Evolutionary conservation across 208 protist genomes (phyloP), one percentile per base, ranked within the genome.

Genomic region (Crithidia sp.): DNA sequence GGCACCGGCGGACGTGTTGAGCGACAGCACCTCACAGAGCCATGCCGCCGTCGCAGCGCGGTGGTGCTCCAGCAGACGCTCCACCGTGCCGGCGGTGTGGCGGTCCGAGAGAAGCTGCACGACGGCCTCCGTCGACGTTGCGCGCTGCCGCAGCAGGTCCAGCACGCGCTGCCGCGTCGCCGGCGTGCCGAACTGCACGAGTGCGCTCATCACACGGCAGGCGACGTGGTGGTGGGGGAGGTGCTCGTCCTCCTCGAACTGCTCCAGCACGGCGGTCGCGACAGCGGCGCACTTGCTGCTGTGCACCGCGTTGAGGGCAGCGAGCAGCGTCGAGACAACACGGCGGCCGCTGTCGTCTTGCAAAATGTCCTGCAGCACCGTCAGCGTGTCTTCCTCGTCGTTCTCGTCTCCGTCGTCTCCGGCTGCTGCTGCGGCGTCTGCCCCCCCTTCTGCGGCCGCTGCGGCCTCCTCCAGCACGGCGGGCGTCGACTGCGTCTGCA

Each of bases 241-340:
- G 44, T 84, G 75, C 65, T 91, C 87, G 54, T 91, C 90, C 61
- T 94, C 89, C 67, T 96, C 89, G 67, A 92, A 96, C 54, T 89
- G 72, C 68, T 85, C 87, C 39, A 91, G 78, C 53, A 95, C 76
- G 36, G 74, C 81, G 41, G 85, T 80, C 13, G 86, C 77, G n/a
- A 94, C 85, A 13, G 59, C 77, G 7, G 60, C 72, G 60, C 81
- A 84, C 64, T 81, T 81, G 58, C 58, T 67, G 36, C 61, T 81
- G 40, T 74, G 66, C 17, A 81, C 77, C 7, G 74, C 71, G 41
- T 52, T 71, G 65, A 95, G 72, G 14, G 88, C 77, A 8, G 71
- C 68, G 49, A 96, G 82, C 36, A 96, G 79, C n/a, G 89, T 86
- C 49, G 82, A 82, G 43, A 89, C 83, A 9, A 93, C 89, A 52